Base-by-base conservation (phyloP, 2,329 filamentous ascomycete genomes). In the Colletotrichum sp. region DNA sequence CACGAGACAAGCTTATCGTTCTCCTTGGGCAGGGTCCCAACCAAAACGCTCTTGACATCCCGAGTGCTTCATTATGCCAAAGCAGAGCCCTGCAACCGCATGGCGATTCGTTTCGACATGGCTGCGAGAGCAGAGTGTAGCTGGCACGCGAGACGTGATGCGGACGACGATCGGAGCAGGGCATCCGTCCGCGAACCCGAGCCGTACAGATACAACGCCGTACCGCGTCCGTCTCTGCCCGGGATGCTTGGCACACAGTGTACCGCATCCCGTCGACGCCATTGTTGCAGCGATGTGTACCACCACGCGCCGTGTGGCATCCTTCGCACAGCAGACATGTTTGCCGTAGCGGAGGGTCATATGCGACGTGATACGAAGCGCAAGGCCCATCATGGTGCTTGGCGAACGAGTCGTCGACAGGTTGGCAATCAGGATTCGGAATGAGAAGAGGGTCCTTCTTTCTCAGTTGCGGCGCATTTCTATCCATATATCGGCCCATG, bases 11-110 rank as follows among this genome's bases (percentile, higher is more conserved):
- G 57, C 75, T 75, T 69, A 75, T 72, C 55, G 60, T 32, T 30
- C 44, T 64, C 39, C 59, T 32, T 34, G 57, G n/a, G n/a, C 28
- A 59, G 26, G 26, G 52, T 55, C 72, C 57, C 34, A 55, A 68
- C 72, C 72, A 68, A 78, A 76, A 77, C 77, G 64, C 71, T 67
- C 30, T 75, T 77, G 75, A 73, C 68, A 70, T 77, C 65, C 39
- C 28, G 32, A 59, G 66, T 77, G 77, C 75, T 75, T 77, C 72
- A 77, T 24, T 62, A 55, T 75, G 71, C 75, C 75, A 71, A 32
- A 71, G 59, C 62, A 69, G 28, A 60, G 73, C 36, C 74, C 69
- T 76, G 65, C 55, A 68, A 32, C 73, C 59, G 59, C 64, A 62
- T 63, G 26, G 62, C 64, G 34, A 68, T 72, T 67, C 60, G 72